Evolutionary conservation across 2,329 filamentous ascomycete species (phyloP).

Genomic region (Metarhizium robertsii): DNA sequence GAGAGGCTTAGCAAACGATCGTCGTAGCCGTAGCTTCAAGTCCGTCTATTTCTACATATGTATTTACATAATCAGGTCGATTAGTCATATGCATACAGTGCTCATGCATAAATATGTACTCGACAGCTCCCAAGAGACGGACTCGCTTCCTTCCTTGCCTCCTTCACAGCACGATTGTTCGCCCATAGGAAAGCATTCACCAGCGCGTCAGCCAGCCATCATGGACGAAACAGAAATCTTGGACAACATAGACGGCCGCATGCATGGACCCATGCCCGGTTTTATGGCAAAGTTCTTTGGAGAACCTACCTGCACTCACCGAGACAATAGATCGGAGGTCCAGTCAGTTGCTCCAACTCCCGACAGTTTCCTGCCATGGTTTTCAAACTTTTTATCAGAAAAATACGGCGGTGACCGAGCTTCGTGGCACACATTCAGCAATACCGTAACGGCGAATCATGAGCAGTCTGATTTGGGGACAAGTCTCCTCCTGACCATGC

Average conservation of each 20-base stretch:
- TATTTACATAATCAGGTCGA: no score
- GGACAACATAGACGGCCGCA: conserved; percentile 9
- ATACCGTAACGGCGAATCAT: conserved; percentile 1
- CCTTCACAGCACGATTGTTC: no score
- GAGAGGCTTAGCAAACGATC: no score
- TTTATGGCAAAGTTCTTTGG: conserved; percentile 11
- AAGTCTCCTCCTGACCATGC: not conserved
- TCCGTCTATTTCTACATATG: no score
- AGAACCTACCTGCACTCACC: conserved; percentile 4
- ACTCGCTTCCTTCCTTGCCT: no score
- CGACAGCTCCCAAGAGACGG: no score
- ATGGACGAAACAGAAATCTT: conserved; percentile 10
- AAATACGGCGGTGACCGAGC: conserved; percentile 9
- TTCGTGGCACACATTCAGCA: conserved; percentile 7
- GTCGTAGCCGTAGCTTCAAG: no score
- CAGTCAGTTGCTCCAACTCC: not conserved
- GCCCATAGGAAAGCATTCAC: no score
- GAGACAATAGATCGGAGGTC: no score
- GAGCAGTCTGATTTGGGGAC: conserved; percentile 2
- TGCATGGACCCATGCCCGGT: conserved; percentile 11
- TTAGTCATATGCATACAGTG: no score
- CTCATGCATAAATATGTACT: no score
- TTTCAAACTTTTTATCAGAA: conserved; percentile 7
- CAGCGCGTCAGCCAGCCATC: not conserved
- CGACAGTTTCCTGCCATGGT: conserved; percentile 8